Evolutionary conservation across 345 rosid genomes (phyloP).

Genomic region (Citrus mangshanensis): DNA sequence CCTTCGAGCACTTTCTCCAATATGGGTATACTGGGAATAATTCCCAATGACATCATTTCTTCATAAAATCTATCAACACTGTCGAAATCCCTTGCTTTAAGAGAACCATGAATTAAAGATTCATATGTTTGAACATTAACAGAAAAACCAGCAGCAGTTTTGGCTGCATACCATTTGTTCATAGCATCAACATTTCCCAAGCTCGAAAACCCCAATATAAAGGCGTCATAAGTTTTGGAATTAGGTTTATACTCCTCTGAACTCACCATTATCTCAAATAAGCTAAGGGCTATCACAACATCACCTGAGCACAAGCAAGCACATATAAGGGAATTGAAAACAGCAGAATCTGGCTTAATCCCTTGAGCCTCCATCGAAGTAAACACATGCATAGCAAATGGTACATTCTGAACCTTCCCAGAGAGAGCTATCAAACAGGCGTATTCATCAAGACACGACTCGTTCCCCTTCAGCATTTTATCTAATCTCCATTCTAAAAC

Average conservation of each 20-base stretch:
- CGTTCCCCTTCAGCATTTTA: conserved; percentile 27
- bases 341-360: conserved; percentile 25
- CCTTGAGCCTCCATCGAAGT: conserved; percentile 37
- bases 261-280: conserved; percentile 39
- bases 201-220: conserved; percentile 29
- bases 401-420: conserved; percentile 28
- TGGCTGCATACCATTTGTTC: conserved; percentile 31
- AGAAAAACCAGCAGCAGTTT: conserved; percentile 30
- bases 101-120: conserved; percentile 26
- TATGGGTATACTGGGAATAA: conserved; percentile 20
- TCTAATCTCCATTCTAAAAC: conserved; percentile 43
- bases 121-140: conserved; percentile 27
- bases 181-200: conserved; percentile 25
- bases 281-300: conserved; percentile 27
- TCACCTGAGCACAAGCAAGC: conserved; percentile 25
- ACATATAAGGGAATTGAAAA: conserved; percentile 34
- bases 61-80: conserved; percentile 23
- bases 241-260: conserved; percentile 25
- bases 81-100: conserved; percentile 25
- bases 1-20: conserved; percentile 33
- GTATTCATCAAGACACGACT: conserved; percentile 15
- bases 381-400: conserved; percentile 35
- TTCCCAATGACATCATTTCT: conserved; percentile 24
- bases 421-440: conserved; percentile 33
- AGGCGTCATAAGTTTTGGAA: conserved; percentile 32